phyloP scores from a whole-genome alignment of 1,139 yeast species.

The Blastobotrys arbuscula region DNA sequence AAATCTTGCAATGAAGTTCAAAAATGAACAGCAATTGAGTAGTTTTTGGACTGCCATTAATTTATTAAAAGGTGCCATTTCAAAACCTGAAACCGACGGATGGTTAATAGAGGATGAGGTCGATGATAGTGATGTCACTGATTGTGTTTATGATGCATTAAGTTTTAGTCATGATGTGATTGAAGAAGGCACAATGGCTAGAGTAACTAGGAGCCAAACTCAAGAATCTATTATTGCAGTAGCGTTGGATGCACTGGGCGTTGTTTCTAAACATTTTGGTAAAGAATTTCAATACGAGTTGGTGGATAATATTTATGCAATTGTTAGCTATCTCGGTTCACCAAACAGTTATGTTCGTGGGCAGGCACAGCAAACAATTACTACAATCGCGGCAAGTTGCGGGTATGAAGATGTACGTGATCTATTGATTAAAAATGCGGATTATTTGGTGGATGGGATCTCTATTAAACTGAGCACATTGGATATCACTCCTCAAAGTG shows the following conservation, averaged over 20 bases:
- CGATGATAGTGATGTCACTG: slow-evolving; percentile 3
- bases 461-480: slow-evolving; percentile 64
- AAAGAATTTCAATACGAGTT: slow-evolving; percentile 43
- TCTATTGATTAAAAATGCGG: slow-evolving; percentile 63
- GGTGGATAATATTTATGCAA: slow-evolving; percentile 51
- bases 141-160: slow-evolving; percentile 19
- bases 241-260: slow-evolving; percentile 41
- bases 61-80: slow-evolving; percentile 23
- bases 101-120: slow-evolving; percentile 7
- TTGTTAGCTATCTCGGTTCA: slow-evolving; percentile 51
- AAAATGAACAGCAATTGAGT: slow-evolving; percentile 2
- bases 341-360: slow-evolving; percentile 39
- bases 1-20: not conserved
- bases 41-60: slow-evolving; percentile 26
- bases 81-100: slow-evolving; percentile 2
- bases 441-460: slow-evolving; percentile 72
- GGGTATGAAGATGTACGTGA: slow-evolving; percentile 52
- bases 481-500: slow-evolving; percentile 64
- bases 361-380: slow-evolving; percentile 44
- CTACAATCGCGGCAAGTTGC: slow-evolving; percentile 47
- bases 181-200: slow-evolving; percentile 1
- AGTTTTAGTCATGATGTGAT: slow-evolving; percentile 17
- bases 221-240: slow-evolving; percentile 13
- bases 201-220: not conserved
- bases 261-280: slow-evolving; percentile 37